A percentile compares a stretch with the other conserved stretches of the same genome.
phyloP scores from a whole-genome alignment of 371 early-diverging fungal genomes.

The Mortierella sp. region DNA sequence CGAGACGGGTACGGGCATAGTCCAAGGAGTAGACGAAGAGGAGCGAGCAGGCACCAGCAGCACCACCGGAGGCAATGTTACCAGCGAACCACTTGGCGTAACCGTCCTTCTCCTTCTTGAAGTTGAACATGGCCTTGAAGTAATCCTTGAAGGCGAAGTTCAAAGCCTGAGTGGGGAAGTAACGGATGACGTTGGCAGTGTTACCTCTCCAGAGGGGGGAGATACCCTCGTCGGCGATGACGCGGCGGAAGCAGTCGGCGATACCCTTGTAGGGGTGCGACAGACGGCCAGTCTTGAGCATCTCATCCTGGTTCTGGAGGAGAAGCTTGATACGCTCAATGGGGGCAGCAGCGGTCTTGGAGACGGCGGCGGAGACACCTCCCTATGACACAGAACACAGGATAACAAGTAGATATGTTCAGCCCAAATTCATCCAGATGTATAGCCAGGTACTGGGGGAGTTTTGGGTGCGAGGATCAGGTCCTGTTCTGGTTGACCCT shows the following conservation, averaged over 20 bases:
- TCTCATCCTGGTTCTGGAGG: slow-evolving; percentile 81
- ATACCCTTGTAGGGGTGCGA: slow-evolving; percentile 74
- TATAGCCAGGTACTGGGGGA: too few species aligned
- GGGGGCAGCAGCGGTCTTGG: slow-evolving; percentile 90
- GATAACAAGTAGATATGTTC: not conserved
- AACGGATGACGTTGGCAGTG: slow-evolving; percentile 81
- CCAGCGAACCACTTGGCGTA: slow-evolving; percentile 79
- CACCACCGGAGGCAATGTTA: slow-evolving; percentile 83
- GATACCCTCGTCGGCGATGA: slow-evolving; percentile 75
- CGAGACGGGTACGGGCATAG: slow-evolving; percentile 84
- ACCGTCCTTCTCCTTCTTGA: slow-evolving; percentile 73
- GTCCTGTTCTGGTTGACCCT: too few species aligned
- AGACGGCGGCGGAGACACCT: slow-evolving; percentile 91
- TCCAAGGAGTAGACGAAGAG: slow-evolving; percentile 80
- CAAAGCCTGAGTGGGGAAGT: slow-evolving; percentile 85
- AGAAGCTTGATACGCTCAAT: slow-evolving; percentile 85
- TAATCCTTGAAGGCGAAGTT: slow-evolving; percentile 88
- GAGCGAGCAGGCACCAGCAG: slow-evolving; percentile 82
- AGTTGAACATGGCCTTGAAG: slow-evolving; percentile 79
- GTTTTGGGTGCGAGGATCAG: too few species aligned
- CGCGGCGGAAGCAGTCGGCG: slow-evolving; percentile 73
- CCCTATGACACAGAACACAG: slow-evolving; percentile 56
- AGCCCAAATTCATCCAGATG: not conserved
- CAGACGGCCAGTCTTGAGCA: slow-evolving; percentile 72
- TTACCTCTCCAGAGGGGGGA: slow-evolving; percentile 76